Evolutionary conservation across 768 basidiomycete species (phyloP).

Genomic region (Tricholoma bakamatsutake): DNA sequence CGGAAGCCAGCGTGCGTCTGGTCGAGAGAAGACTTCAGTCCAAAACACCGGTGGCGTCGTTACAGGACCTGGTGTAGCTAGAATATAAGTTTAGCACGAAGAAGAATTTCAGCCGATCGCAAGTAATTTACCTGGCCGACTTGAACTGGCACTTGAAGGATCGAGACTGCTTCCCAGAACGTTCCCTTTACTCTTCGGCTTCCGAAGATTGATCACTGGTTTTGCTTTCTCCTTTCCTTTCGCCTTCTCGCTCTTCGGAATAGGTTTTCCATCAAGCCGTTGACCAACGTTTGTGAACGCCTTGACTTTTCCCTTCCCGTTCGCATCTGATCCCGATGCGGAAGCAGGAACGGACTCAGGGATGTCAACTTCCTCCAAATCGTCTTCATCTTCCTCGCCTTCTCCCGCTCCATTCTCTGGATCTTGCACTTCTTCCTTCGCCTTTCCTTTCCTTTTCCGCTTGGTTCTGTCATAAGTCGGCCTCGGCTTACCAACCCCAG

Average conservation of each 20-base stretch:
- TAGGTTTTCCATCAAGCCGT: constrained; percentile 32
- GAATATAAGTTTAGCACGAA: not conserved
- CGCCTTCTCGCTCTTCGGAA: constrained; percentile 38
- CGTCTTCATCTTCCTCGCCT: constrained; percentile 30
- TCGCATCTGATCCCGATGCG: constrained; percentile 22
- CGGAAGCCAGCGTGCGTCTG: constrained; percentile 88
- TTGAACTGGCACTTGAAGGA: constrained; percentile 15
- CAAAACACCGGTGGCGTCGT: constrained; percentile 85
- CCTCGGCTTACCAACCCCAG: constrained; percentile 53
- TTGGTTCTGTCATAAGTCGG: constrained; percentile 24
- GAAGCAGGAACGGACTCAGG: constrained; percentile 16
- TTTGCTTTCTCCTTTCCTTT: constrained; percentile 55
- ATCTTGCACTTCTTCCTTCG: constrained; percentile 29
- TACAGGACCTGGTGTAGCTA: constrained; percentile 46
- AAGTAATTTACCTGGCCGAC: constrained; percentile 16
- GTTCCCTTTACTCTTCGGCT: constrained; percentile 45
- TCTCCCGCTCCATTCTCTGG: constrained; percentile 18
- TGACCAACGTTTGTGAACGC: constrained; percentile 34
- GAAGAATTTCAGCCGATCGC: not conserved
- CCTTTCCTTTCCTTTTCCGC: constrained; percentile 28
- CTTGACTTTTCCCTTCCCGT: constrained; percentile 25
- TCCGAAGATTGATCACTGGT: constrained; percentile 54
- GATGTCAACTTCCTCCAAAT: constrained; percentile 30
- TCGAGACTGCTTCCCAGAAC: constrained; percentile 28
- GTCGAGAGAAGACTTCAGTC: constrained; percentile 94